phyloP scores from a whole-genome alignment of 768 basidiomycete species.

The Amanita pseudoporphyria region DNA sequence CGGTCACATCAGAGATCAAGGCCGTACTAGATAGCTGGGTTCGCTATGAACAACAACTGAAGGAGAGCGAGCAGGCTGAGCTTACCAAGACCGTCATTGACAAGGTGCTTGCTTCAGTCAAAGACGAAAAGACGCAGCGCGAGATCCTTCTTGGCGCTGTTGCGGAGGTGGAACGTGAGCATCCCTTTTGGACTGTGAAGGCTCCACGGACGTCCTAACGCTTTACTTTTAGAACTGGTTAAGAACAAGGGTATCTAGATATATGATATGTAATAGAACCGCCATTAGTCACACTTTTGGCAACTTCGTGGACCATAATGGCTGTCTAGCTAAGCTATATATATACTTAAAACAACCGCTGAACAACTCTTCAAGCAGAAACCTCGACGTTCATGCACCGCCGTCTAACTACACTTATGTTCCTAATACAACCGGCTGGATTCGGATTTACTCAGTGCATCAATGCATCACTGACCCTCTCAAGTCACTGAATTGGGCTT shows the following conservation, averaged over 20 bases:
- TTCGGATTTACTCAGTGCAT: no score
- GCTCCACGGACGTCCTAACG: background rate
- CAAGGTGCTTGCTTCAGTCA: conserved; percentile 73
- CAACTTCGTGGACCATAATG: no score
- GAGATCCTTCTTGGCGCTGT: conserved; percentile 76
- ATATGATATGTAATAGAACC: conserved; percentile 1
- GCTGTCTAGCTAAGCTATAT: no score
- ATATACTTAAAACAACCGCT: no score
- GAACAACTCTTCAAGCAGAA: no score
- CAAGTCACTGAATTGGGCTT: no score
- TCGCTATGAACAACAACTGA: conserved; percentile 91
- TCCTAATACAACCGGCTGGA: no score
- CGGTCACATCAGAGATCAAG: conserved; percentile 84
- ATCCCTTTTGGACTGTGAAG: background rate
- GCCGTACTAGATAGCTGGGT: conserved; percentile 96
- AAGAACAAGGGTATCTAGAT: conserved; percentile 86
- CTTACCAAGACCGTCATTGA: conserved; percentile 83
- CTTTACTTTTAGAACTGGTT: conserved; percentile 56
- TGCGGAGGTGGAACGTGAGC: conserved; percentile 89
- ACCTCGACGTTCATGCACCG: no score
- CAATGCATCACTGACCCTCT: no score
- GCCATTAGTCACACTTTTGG: background rate
- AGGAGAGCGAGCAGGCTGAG: conserved; percentile 93
- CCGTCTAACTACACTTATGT: no score
- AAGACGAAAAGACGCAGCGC: conserved; percentile 84